Evolutionary conservation across 2,329 filamentous ascomycete species (phyloP).

Genomic region (Cladorrhinum sp.): DNA sequence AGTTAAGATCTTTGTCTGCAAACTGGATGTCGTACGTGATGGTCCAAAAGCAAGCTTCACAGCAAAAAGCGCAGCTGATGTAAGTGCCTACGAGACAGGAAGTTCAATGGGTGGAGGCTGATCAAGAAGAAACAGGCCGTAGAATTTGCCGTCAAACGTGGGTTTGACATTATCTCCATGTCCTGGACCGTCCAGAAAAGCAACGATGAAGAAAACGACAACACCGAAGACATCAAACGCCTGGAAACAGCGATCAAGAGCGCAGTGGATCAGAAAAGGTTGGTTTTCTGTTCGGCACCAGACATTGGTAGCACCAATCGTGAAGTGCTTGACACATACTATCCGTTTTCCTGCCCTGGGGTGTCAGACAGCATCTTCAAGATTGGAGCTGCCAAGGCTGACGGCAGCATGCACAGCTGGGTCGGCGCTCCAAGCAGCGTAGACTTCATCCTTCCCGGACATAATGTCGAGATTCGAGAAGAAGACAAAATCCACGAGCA

Average conservation of each 20-base stretch:
- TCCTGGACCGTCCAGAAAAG: conserved; percentile 4
- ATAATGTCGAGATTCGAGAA: neutral
- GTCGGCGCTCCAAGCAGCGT: neutral
- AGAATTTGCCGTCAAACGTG: neutral
- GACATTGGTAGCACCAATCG: neutral
- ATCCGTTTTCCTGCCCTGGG: neutral
- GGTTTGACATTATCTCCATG: conserved; percentile 12
- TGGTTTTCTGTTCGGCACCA: conserved; percentile 1
- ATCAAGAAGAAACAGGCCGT: neutral
- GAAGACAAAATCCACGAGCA: conserved; percentile 4
- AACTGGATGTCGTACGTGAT: neutral
- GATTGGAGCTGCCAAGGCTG: conserved; percentile 1
- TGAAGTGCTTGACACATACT: neutral
- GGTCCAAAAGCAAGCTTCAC: neutral
- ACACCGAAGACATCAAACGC: neutral
- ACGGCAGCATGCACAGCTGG: conserved; percentile 1
- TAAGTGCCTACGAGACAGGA: neutral
- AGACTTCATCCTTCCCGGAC: conserved; percentile 8
- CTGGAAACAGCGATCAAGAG: neutral
- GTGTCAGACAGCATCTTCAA: conserved; percentile 1
- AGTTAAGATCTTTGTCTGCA: conserved; percentile 8
- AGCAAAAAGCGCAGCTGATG: conserved; percentile 1
- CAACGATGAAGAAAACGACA: neutral
- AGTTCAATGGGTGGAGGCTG: too few species aligned
- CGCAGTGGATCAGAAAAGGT: neutral